Evolutionary conservation across 345 rosid species (phyloP).

Genomic region (Euclidium syriacum): DNA sequence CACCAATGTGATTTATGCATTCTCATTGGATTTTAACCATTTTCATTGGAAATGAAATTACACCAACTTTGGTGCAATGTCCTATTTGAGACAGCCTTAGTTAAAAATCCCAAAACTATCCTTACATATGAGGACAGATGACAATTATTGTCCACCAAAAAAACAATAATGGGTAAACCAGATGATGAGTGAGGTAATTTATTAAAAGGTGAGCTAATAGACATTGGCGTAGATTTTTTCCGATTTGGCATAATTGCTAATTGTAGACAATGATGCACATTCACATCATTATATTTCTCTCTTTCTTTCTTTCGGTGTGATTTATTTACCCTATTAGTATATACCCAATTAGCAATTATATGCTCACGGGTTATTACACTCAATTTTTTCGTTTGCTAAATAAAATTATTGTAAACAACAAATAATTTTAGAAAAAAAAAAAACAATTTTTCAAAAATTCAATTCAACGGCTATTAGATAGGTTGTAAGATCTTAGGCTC

Average conservation of each 20-base stretch:
- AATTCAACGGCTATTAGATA: no score
- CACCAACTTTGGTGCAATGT: no score
- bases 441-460: neutral
- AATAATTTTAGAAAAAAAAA: neutral
- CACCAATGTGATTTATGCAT: no score
- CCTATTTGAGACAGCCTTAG: no score
- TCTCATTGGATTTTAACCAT: no score
- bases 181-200: conserved; percentile 21
- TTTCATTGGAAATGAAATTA: no score
- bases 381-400: neutral
- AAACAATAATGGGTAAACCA: conserved; percentile 25
- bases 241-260: conserved; percentile 22
- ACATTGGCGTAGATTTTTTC: conserved; percentile 8
- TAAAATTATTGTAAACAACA: neutral
- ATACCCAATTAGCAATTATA: conserved; percentile 12
- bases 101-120: neutral
- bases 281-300: conserved; percentile 24
- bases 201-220: conserved; percentile 15
- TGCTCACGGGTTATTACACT: conserved; percentile 19
- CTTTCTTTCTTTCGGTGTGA: conserved; percentile 25
- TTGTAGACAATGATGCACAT: conserved; percentile 22
- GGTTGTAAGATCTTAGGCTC: conserved; percentile 1
- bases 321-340: neutral
- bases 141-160: conserved; percentile 26
- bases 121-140: conserved; percentile 22